These are phyloP conservation scores for Staphylotrichum tortipilum DNA, from an alignment of 495 filamentous ascomycete species.

Conservation along the genomic window DNA sequence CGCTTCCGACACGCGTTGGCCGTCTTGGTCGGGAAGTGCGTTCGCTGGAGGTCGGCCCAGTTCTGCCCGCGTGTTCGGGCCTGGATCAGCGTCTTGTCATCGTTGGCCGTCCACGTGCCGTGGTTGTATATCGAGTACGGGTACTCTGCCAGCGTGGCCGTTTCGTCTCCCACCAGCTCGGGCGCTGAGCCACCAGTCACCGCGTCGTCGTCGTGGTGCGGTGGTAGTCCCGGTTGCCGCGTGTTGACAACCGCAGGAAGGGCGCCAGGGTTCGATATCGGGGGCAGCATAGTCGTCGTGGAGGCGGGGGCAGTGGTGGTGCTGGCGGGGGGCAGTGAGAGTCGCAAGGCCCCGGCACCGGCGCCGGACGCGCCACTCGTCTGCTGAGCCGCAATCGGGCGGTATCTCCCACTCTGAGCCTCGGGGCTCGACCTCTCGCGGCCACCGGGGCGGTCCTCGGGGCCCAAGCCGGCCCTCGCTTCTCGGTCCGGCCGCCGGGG, in stretches of 20 bases:
- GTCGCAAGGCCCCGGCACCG: background rate
- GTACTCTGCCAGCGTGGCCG: slow-evolving; percentile 6
- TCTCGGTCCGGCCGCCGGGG: background rate
- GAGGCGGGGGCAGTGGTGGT: background rate
- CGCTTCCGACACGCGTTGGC: slow-evolving; percentile 75
- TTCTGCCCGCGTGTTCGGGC: slow-evolving; percentile 56
- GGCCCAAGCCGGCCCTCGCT: background rate
- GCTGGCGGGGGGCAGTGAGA: background rate
- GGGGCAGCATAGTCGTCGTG: background rate
- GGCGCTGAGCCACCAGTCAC: background rate
- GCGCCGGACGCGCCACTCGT: background rate
- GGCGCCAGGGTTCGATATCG: no score
- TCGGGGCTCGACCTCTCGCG: no score
- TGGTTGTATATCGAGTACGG: slow-evolving; percentile 34
- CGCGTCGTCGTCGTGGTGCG: background rate
- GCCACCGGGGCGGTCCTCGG: background rate
- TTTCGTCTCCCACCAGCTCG: background rate
- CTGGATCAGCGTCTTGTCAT: slow-evolving; percentile 54
- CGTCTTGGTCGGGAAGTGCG: slow-evolving; percentile 62
- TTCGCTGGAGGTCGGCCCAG: slow-evolving; percentile 61
- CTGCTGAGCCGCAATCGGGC: slow-evolving; percentile 1
- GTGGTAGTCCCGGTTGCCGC: no score
- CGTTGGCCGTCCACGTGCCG: slow-evolving; percentile 53
- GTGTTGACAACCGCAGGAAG: no score
- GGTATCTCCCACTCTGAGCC: background rate